These are phyloP conservation scores for Ambrosiella cleistominuta DNA, from an alignment of 2,329 filamentous ascomycete genomes.

Conservation along the genomic window DNA sequence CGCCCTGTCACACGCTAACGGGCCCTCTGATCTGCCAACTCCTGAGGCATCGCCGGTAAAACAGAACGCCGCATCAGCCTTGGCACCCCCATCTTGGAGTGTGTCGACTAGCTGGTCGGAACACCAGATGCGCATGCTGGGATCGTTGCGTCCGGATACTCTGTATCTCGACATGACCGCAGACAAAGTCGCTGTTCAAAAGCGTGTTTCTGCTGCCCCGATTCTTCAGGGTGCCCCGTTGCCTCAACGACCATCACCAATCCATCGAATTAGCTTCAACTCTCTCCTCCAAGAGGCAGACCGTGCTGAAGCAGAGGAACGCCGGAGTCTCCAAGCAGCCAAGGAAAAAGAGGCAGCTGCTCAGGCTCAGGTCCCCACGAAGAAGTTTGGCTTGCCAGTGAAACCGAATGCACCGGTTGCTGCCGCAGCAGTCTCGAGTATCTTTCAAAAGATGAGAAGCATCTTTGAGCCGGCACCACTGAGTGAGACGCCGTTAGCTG, in stretches of 20 bases:
- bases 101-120: background rate
- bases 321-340: too few species aligned
- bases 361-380: background rate
- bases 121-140: background rate
- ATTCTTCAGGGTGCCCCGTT: background rate
- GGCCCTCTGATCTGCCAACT: background rate
- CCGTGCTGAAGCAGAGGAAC: background rate
- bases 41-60: background rate
- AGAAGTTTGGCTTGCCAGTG: background rate
- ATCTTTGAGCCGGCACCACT: conserved; percentile 21
- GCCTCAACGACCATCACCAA: conserved; percentile 6
- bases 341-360: background rate
- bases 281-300: background rate
- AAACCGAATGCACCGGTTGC: background rate
- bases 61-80: background rate
- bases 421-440: conserved; percentile 8
- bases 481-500: background rate
- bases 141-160: background rate
- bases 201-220: conserved; percentile 2
- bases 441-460: conserved; percentile 25
- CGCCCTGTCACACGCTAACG: background rate
- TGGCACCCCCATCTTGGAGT: background rate
- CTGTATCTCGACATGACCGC: background rate
- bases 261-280: conserved; percentile 1
- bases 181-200: background rate